These are phyloP conservation scores for Fomitopsis schrenkii DNA, from an alignment of 1,284 basidiomycete species.

Conservation along the genomic window DNA sequence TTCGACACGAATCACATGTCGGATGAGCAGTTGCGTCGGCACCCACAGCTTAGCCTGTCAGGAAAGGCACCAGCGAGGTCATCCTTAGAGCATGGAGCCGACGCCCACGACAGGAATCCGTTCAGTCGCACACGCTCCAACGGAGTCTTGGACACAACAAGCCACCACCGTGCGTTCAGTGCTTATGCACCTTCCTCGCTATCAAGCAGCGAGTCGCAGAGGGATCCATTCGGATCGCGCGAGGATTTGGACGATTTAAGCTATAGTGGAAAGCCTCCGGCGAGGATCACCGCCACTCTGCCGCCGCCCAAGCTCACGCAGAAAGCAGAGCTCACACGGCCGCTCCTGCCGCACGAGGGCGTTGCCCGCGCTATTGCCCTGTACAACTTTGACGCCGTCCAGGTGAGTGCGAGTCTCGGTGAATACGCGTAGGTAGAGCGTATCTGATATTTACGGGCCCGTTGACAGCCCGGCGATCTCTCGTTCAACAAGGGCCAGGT, in stretches of 20 bases:
- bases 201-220: slow-evolving; percentile 6
- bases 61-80: neutral
- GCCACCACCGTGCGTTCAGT: slow-evolving; percentile 38
- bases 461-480: slow-evolving; percentile 66
- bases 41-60: slow-evolving; percentile 16
- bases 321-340: slow-evolving; percentile 45
- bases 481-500: slow-evolving; percentile 84
- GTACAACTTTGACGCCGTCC: slow-evolving; percentile 72
- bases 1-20: slow-evolving; percentile 32
- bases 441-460: neutral
- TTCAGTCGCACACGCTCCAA: slow-evolving; percentile 19
- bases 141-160: slow-evolving; percentile 16
- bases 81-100: neutral
- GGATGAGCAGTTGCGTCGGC: slow-evolving; percentile 23
- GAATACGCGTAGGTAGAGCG: neutral
- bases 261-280: slow-evolving; percentile 11
- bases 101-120: slow-evolving; percentile 7
- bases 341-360: slow-evolving; percentile 50
- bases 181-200: slow-evolving; percentile 21
- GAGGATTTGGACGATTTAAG: slow-evolving; percentile 23
- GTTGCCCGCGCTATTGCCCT: slow-evolving; percentile 76
- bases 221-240: slow-evolving; percentile 25
- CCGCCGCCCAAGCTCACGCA: slow-evolving; percentile 31
- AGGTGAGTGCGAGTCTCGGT: slow-evolving; percentile 37
- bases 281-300: slow-evolving; percentile 12